Evolutionary conservation across 2,329 filamentous ascomycete genomes (phyloP).

Genomic region (Cordyceps pruinosa): DNA sequence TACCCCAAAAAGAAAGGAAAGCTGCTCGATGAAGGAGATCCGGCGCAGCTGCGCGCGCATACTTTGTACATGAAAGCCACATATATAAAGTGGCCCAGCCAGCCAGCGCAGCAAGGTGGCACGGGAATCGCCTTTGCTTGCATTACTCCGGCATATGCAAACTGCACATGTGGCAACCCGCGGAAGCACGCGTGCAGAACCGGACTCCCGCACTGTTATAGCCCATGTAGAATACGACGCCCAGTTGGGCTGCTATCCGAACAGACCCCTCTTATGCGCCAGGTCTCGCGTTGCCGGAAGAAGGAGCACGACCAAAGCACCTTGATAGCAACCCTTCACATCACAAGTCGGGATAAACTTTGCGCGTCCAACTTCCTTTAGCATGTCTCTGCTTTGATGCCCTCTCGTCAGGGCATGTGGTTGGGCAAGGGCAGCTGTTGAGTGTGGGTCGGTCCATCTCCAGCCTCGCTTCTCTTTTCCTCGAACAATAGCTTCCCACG

Average conservation of each 20-base stretch:
- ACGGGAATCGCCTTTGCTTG: conserved; percentile 9
- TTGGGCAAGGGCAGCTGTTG: neutral
- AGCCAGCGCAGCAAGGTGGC: neutral
- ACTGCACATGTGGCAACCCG: conserved; percentile 12
- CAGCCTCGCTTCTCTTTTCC: neutral
- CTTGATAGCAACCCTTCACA: neutral
- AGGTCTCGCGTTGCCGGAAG: neutral
- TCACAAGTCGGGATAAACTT: neutral
- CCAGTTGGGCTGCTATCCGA: neutral
- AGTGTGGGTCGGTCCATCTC: neutral
- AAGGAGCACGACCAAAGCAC: neutral
- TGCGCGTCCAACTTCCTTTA: neutral
- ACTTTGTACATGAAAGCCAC: conserved; percentile 8
- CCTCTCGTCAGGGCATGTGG: neutral
- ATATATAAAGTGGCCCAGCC: conserved; percentile 6
- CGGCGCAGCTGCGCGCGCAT: conserved; percentile 5
- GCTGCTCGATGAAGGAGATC: conserved; percentile 10
- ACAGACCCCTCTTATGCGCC: neutral
- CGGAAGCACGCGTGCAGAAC: conserved; percentile 11
- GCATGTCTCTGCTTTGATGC: neutral
- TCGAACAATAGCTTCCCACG: neutral
- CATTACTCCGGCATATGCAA: conserved; percentile 10
- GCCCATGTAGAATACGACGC: neutral
- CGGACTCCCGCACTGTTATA: neutral
- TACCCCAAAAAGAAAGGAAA: neutral